These are phyloP conservation scores for Suillus variegatus DNA, from an alignment of 768 basidiomycete genomes.

Conservation along the genomic window DNA sequence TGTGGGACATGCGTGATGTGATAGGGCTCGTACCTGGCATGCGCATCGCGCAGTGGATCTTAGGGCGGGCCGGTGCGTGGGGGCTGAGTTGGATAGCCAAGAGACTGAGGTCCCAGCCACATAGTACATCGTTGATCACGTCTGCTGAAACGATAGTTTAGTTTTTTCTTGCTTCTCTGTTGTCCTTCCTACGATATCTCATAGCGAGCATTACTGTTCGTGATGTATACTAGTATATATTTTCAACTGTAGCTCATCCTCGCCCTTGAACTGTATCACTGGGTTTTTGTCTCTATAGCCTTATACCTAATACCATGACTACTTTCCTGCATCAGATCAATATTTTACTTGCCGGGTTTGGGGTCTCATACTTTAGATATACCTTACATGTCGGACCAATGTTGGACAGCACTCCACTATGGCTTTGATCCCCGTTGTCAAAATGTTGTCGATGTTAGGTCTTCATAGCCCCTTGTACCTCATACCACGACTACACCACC, in stretches of 20 bases:
- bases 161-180: background rate
- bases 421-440: background rate
- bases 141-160: background rate
- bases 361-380: background rate
- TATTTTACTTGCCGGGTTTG: background rate
- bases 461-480: background rate
- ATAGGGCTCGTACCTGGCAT: conserved; percentile 72
- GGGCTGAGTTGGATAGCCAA: conserved; percentile 45
- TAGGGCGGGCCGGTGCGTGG: conserved; percentile 57
- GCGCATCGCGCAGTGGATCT: conserved; percentile 68
- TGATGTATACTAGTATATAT: background rate
- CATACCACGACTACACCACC: background rate
- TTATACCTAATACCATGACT: background rate
- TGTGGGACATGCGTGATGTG: conserved; percentile 82
- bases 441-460: background rate
- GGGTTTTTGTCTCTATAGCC: background rate
- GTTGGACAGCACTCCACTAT: background rate
- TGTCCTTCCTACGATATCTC: background rate
- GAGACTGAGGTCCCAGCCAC: background rate
- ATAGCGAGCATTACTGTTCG: background rate
- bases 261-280: background rate
- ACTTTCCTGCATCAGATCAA: background rate
- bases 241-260: background rate
- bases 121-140: background rate
- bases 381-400: background rate